phyloP scores from a whole-genome alignment of 2,329 filamentous ascomycete genomes.

The Sclerotinia subarctica region DNA sequence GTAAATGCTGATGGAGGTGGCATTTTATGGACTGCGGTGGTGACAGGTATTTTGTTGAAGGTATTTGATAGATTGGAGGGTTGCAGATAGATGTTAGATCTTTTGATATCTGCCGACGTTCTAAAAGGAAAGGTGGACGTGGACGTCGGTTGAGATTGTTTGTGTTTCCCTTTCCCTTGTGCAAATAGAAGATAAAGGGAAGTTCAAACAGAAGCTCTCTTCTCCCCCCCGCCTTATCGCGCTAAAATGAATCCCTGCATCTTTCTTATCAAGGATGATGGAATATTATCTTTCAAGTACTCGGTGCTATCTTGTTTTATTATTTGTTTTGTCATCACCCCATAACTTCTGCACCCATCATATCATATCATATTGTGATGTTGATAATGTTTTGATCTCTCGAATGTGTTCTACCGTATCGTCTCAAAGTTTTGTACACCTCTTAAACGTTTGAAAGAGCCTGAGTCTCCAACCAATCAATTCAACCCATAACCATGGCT shows the following conservation, averaged over 20 bases:
- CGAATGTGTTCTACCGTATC: background rate
- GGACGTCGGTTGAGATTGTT: background rate
- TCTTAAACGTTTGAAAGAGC: background rate
- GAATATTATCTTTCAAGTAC: constrained; percentile 5
- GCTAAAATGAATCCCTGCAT: background rate
- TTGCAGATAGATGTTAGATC: background rate
- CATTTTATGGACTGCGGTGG: constrained; percentile 27
- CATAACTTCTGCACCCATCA: background rate
- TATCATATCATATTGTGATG: background rate
- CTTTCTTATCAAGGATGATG: constrained; percentile 13
- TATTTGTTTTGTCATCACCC: constrained; percentile 2
- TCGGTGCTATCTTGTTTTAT: background rate
- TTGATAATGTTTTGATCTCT: background rate
- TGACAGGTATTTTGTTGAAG: background rate
- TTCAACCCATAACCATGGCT: constrained; percentile 18
- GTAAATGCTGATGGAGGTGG: constrained; percentile 50
- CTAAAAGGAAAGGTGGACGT: background rate
- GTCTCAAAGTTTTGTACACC: background rate
- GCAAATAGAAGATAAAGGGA: background rate
- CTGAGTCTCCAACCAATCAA: background rate
- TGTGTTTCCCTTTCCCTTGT: background rate
- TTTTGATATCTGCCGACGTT: too few species aligned
- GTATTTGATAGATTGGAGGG: background rate
- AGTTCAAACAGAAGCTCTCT: background rate
- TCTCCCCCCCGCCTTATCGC: constrained; percentile 12